These are phyloP conservation scores for Tylopilus rubrobrunneus DNA, from an alignment of 768 basidiomycete species.

Conservation along the genomic window DNA sequence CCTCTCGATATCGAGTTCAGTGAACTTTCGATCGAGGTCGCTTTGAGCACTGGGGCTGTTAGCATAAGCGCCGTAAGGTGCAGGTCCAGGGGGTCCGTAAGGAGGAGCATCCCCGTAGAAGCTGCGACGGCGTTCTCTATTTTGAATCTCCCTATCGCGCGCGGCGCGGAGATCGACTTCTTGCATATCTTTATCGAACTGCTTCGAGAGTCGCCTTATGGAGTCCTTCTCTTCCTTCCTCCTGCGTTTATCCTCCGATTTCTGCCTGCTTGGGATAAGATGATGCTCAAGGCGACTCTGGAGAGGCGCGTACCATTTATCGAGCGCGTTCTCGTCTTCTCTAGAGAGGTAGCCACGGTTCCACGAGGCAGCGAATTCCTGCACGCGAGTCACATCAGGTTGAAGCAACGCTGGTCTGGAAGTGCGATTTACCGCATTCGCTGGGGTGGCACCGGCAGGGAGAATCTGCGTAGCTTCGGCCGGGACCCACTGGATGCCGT, in stretches of 20 bases:
- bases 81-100: conserved; percentile 21
- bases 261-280: conserved; percentile 39
- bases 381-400: neutral
- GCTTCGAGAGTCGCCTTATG: conserved; percentile 35
- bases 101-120: conserved; percentile 39
- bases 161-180: conserved; percentile 55
- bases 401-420: conserved; percentile 1
- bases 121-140: conserved; percentile 51
- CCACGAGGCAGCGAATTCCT: conserved; percentile 64
- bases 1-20: conserved; percentile 30
- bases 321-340: conserved; percentile 39
- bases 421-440: conserved; percentile 43
- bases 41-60: conserved; percentile 22
- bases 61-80: conserved; percentile 20
- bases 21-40: conserved; percentile 40
- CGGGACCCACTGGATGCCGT: conserved; percentile 62
- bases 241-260: conserved; percentile 47
- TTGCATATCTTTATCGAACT: conserved; percentile 41
- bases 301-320: conserved; percentile 40
- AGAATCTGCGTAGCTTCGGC: conserved; percentile 62
- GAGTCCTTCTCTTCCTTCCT: conserved; percentile 48
- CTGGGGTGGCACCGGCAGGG: conserved; percentile 59
- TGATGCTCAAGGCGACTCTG: neutral
- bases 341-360: conserved; percentile 39
- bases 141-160: conserved; percentile 53